These are phyloP conservation scores for Huntiella savannae DNA, from an alignment of 2,329 filamentous ascomycete genomes.

Conservation along the genomic window DNA sequence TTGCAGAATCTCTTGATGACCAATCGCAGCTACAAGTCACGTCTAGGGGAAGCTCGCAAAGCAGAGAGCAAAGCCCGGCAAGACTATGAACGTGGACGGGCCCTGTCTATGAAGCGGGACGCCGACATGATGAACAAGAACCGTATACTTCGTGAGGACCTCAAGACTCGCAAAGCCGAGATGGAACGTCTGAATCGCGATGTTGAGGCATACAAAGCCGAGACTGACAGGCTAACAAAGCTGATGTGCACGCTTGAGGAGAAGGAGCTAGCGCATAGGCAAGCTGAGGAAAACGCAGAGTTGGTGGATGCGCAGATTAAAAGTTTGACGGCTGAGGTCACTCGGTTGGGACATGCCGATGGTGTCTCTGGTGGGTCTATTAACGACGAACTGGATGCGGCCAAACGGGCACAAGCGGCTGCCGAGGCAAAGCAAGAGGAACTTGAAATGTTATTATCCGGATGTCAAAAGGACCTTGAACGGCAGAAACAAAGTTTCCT, in stretches of 20 bases:
- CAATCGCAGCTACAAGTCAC: conserved; percentile 53
- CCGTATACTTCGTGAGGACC: conserved; percentile 46
- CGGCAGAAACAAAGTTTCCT: conserved; percentile 25
- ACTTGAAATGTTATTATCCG: conserved; percentile 37
- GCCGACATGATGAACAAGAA: conserved; percentile 49
- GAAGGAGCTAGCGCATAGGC: conserved; percentile 42
- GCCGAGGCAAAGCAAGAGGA: conserved; percentile 39
- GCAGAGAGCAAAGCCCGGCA: conserved; percentile 50
- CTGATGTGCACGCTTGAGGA: conserved; percentile 52
- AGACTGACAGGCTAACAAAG: conserved; percentile 44
- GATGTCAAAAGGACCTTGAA: conserved; percentile 28
- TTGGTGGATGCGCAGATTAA: conserved; percentile 41
- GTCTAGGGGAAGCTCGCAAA: conserved; percentile 54
- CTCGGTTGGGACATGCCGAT: conserved; percentile 39
- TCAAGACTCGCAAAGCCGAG: conserved; percentile 43
- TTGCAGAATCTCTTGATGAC: conserved; percentile 63
- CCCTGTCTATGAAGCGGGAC: conserved; percentile 62
- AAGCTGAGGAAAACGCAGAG: conserved; percentile 44
- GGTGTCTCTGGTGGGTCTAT: conserved; percentile 41
- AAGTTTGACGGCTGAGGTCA: conserved; percentile 37
- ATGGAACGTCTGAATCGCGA: conserved; percentile 37
- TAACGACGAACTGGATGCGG: conserved; percentile 38
- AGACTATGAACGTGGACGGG: conserved; percentile 52
- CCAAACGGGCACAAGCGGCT: conserved; percentile 37
- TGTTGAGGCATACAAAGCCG: conserved; percentile 35